Base-by-base conservation (phyloP, 768 basidiomycete genomes). In the Suillus americanus region DNA sequence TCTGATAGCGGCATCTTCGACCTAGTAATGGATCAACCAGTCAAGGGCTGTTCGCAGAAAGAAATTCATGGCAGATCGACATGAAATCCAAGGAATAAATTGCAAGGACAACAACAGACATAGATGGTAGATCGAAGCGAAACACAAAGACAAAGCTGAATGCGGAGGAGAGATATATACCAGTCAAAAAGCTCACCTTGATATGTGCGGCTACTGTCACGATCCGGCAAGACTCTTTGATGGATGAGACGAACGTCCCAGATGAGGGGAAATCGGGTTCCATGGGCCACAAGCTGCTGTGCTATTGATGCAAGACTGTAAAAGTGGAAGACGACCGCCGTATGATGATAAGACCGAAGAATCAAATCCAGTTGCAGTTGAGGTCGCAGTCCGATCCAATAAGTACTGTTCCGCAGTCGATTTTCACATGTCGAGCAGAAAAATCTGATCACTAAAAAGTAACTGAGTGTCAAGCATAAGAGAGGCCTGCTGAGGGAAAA, bases 1-100 rank as follows among this genome's bases (percentile, higher is more conserved):
- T 67, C 83, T 79, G 68, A 95, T 86, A 28, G 83, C 77, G 55
- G 83, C 78, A 35, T 79, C 73, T 45, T 80, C 73, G 63, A 95
- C 87, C 91, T 93, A 30, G n/a, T 30, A 68, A 62, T 30, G 51
- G 67, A 16, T 30, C 37, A 53, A 60, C 18, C 63, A 46, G 62
- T 66, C 70, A 65, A 71, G 35, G 20, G 51, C 30, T 35, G 38
- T 23, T 33, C 57, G 57, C 56, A 48, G 40, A 25, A 33, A 33
- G 33, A 54, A 54, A 54, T 35, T 7, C 5, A 20, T 54, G 12
- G 10, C 30, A 30, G 28, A 61, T 41, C 30, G 5, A 38, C 16
- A 46, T 10, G 4, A 43, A 28, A 1, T n/a, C 2, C 8, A 25
- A 20, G 16, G 3, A 18, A 43, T 30, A 38, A 1, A 8, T 28